phyloP scores from a whole-genome alignment of 2,329 filamentous ascomycete genomes.

The Neofusicoccum kwambonambiense region DNA sequence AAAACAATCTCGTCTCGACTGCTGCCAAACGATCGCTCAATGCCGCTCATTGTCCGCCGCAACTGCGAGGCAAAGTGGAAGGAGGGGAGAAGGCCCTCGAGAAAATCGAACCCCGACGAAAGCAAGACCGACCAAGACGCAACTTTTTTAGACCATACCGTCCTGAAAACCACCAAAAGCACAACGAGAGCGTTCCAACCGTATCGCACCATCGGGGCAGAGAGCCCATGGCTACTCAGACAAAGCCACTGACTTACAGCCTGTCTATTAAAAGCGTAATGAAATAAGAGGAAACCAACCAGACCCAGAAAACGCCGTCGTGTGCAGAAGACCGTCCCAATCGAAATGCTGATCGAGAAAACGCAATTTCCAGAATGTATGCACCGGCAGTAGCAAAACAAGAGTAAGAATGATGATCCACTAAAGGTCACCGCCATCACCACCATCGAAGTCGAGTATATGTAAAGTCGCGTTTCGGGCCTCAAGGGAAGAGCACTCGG shows the following conservation, averaged over 20 bases:
- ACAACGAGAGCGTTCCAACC: conserved; percentile 8
- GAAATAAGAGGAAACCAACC: background rate
- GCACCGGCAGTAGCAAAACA: conserved; percentile 3
- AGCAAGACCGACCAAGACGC: conserved; percentile 12
- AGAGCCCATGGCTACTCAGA: conserved; percentile 4
- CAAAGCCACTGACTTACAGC: conserved; percentile 14
- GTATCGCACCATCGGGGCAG: background rate
- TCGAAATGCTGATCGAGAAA: conserved; percentile 14
- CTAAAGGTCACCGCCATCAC: conserved; percentile 3
- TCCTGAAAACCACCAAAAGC: background rate
- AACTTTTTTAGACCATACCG: conserved; percentile 17
- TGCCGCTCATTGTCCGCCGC: conserved; percentile 3
- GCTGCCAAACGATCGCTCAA: conserved; percentile 10
- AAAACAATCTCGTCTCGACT: conserved; percentile 10
- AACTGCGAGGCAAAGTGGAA: background rate
- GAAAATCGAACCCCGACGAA: background rate
- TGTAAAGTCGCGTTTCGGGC: background rate
- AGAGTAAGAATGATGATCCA: conserved; percentile 16
- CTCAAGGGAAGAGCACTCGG: conserved; percentile 1
- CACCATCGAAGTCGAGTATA: background rate
- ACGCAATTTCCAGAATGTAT: conserved; percentile 16
- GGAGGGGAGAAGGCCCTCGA: conserved; percentile 3
- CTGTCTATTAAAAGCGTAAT: conserved; percentile 18
- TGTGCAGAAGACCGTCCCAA: conserved; percentile 15
- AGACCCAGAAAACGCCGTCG: conserved; percentile 12